Evolutionary conservation across 2,329 filamentous ascomycete genomes (phyloP).

Genomic region (Trichocomaceae sp.): DNA sequence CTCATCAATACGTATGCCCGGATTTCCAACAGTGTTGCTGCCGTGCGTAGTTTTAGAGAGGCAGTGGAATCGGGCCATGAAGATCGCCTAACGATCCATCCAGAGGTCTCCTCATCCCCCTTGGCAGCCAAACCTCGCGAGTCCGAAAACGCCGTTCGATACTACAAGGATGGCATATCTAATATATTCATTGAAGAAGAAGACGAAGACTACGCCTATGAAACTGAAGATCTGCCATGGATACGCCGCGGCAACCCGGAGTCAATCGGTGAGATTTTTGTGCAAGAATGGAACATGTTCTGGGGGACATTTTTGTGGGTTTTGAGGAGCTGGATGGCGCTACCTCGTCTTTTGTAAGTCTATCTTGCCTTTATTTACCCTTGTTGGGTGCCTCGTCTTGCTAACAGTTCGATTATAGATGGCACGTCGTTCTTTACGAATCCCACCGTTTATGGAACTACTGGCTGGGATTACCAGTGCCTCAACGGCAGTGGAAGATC

Average conservation of each 20-base stretch:
- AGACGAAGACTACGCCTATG: slow-evolving; percentile 40
- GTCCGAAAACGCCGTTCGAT: slow-evolving; percentile 16
- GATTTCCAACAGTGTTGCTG: slow-evolving; percentile 71
- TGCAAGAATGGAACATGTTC: slow-evolving; percentile 59
- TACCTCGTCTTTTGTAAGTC: slow-evolving; percentile 66
- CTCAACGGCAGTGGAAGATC: slow-evolving; percentile 51
- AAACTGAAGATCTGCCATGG: slow-evolving; percentile 28
- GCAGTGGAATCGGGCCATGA: slow-evolving; percentile 36
- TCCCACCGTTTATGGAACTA: slow-evolving; percentile 51
- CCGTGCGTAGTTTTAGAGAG: slow-evolving; percentile 64
- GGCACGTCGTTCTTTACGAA: slow-evolving; percentile 50
- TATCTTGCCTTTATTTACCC: not conserved
- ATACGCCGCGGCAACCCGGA: slow-evolving; percentile 31
- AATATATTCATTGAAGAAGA: slow-evolving; percentile 35
- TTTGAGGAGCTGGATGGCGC: slow-evolving; percentile 59
- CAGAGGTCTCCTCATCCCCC: slow-evolving; percentile 23
- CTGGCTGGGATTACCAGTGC: slow-evolving; percentile 58
- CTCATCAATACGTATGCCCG: slow-evolving; percentile 90
- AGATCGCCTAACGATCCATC: slow-evolving; percentile 24
- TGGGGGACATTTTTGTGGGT: slow-evolving; percentile 60
- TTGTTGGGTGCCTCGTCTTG: not conserved
- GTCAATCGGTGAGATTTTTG: slow-evolving; percentile 52
- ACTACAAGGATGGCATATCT: slow-evolving; percentile 29
- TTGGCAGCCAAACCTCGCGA: slow-evolving; percentile 15
- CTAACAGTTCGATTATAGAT: slow-evolving; percentile 28